phyloP scores from a whole-genome alignment of 2,329 filamentous ascomycete genomes.

The Aspergillus pseudonomiae region DNA sequence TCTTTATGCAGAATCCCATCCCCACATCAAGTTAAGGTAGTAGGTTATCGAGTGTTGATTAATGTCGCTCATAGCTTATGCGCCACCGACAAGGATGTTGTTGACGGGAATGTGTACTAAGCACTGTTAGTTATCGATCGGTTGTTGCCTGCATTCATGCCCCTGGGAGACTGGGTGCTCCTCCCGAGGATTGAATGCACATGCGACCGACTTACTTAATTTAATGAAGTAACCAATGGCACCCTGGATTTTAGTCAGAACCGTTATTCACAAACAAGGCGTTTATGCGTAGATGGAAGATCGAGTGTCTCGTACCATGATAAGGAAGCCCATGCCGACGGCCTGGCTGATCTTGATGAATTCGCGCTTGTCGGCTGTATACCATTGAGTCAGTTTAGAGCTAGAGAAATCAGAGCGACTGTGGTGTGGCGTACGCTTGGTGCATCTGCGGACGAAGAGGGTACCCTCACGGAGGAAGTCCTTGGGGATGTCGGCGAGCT shows the following conservation, averaged over 20 bases:
- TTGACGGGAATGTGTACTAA: constrained; percentile 55
- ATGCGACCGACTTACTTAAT: constrained; percentile 51
- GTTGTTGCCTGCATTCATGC: not conserved
- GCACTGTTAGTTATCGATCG: constrained; percentile 18
- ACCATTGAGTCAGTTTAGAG: constrained; percentile 8
- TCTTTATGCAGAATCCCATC: constrained; percentile 1
- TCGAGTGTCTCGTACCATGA: constrained; percentile 46
- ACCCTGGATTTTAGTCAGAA: constrained; percentile 3
- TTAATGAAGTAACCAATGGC: constrained; percentile 64
- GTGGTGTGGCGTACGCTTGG: constrained; percentile 25
- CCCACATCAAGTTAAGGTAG: not conserved
- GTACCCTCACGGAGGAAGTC: constrained; percentile 27
- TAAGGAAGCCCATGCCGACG: constrained; percentile 62
- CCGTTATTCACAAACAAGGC: not conserved
- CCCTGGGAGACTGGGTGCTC: not conserved
- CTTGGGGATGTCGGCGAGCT: constrained; percentile 27
- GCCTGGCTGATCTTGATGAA: constrained; percentile 65
- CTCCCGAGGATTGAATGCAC: not conserved
- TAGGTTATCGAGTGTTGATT: not conserved
- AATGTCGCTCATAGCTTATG: constrained; percentile 27
- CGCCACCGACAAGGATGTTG: constrained; percentile 54
- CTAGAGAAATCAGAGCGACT: not conserved
- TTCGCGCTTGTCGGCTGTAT: constrained; percentile 59
- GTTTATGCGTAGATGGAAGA: not conserved
- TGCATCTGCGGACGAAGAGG: constrained; percentile 27